phyloP scores from a whole-genome alignment of 2,329 filamentous ascomycete genomes.

The Sclerotinia nivalis region DNA sequence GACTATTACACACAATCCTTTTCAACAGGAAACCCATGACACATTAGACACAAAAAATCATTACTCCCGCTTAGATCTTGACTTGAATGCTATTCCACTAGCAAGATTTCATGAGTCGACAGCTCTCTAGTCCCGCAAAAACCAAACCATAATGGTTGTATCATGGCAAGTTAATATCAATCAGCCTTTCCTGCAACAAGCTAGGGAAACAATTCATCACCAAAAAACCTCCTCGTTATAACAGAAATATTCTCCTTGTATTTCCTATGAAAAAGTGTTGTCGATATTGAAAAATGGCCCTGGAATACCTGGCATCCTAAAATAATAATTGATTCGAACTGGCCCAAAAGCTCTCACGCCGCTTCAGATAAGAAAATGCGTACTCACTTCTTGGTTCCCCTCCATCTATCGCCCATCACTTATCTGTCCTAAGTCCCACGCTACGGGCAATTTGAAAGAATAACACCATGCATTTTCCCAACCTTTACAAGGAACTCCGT shows the following conservation, averaged over 20 bases:
- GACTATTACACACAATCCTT: neutral
- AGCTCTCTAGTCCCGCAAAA: neutral
- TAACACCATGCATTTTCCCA: neutral
- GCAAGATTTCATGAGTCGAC: too few species aligned
- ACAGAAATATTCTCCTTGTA: too few species aligned
- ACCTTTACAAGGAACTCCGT: neutral
- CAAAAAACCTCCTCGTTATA: too few species aligned
- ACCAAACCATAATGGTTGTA: neutral
- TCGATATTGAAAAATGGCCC: too few species aligned
- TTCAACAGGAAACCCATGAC: neutral
- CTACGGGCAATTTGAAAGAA: neutral
- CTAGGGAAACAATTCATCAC: too few species aligned
- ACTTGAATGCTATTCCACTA: neutral
- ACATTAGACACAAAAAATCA: neutral
- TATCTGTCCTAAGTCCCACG: neutral
- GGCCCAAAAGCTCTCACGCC: neutral
- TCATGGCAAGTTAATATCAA: neutral
- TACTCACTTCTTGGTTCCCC: neutral
- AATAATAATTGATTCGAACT: too few species aligned
- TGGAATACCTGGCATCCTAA: too few species aligned
- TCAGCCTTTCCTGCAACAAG: neutral
- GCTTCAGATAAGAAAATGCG: neutral
- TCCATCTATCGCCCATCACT: neutral
- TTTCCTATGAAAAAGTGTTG: too few species aligned
- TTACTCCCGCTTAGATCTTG: neutral